Evolutionary conservation across 805 yeast species (phyloP), one percentile per base, ranked within the genome.

Genomic region (Tetrapisispora iriomotensis): DNA sequence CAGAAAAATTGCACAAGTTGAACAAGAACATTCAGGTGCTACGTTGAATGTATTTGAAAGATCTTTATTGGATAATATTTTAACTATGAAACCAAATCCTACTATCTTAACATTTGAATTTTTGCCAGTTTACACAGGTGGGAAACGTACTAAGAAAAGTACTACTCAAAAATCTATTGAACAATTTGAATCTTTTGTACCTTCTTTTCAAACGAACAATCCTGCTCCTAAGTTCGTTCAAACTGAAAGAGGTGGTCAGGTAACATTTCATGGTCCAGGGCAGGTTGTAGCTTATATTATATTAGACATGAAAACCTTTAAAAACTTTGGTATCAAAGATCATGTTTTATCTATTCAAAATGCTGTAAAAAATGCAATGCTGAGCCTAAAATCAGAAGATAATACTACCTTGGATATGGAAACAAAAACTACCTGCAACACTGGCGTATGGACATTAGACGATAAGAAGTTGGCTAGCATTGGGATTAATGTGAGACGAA

Each of bases 181-280:
- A 3, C 17, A 40, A 34, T 48, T 41, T 47, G 53, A 61, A 54
- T 38, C 45, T 33, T 44, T 54, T 45, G 35, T 43, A 33, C 48
- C 57, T 59, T 22, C 41, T 37, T 6, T 42, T 24, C 45, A 63
- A 49, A 24, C 37, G 37, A 15, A 37, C 4, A 48, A 51, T 26
- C 45, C 66, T 29, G 70, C 70, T n/a, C 80, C 87, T 13, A 68
- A 69, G 23, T 83, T 76, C 53, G 71, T 79, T n/a, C 90, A 84
- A 50, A 73, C 92, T 0, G 77, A 77, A 39, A 67, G 99, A 45
- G 99, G 99, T 13, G 99, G 99, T 0, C 94, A 92, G 56, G 76
- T 92, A 1, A 92, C 98, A 0, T 92, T 84, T 68, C 99, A 92
- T 63, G 97, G 97, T 0, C 82, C 92, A 1, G 98, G 98, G 0